phyloP scores from a whole-genome alignment of 2,329 filamentous ascomycete species.

The Helminthosporium solani region DNA sequence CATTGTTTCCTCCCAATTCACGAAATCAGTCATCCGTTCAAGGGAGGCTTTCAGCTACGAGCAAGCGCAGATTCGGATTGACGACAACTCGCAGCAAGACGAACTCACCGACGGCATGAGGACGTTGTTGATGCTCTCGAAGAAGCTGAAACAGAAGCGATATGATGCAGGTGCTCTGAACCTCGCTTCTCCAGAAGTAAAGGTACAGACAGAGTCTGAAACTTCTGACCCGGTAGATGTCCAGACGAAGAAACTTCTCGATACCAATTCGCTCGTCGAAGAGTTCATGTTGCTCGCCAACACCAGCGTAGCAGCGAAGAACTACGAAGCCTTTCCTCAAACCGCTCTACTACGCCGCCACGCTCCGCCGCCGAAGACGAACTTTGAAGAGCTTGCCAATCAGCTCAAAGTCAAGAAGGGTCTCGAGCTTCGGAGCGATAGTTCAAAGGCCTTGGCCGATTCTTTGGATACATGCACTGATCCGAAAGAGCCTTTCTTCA shows the following conservation, averaged over 20 bases:
- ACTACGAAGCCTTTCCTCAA: conserved; percentile 89
- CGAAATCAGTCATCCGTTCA: conserved; percentile 96
- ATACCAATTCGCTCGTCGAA: conserved; percentile 96
- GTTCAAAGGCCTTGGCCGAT: conserved; percentile 89
- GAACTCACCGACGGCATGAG: conserved; percentile 90
- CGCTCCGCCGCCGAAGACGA: conserved; percentile 87
- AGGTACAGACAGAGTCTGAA: conserved; percentile 91
- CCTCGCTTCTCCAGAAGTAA: conserved; percentile 95
- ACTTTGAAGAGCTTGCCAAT: conserved; percentile 90
- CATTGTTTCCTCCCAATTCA: conserved; percentile 82
- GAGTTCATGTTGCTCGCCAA: conserved; percentile 99
- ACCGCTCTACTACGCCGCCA: conserved; percentile 92
- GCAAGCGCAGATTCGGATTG: conserved; percentile 89
- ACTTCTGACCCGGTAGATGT: conserved; percentile 95
- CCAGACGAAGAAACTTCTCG: conserved; percentile 89
- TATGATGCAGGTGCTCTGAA: conserved; percentile 92
- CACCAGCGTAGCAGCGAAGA: conserved; percentile 86
- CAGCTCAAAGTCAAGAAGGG: conserved; percentile 86
- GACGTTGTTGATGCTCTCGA: conserved; percentile 80
- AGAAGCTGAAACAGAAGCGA: conserved; percentile 89
- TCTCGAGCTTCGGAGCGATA: conserved; percentile 78
- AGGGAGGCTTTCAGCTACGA: conserved; percentile 98
- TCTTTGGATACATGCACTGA: conserved; percentile 86
- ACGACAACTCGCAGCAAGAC: conserved; percentile 83
- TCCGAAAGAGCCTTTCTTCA: conserved; percentile 86